Conservation (phyloP, 352 stramenopile species). For the Thalassiosira livingstoniorum region DNA sequence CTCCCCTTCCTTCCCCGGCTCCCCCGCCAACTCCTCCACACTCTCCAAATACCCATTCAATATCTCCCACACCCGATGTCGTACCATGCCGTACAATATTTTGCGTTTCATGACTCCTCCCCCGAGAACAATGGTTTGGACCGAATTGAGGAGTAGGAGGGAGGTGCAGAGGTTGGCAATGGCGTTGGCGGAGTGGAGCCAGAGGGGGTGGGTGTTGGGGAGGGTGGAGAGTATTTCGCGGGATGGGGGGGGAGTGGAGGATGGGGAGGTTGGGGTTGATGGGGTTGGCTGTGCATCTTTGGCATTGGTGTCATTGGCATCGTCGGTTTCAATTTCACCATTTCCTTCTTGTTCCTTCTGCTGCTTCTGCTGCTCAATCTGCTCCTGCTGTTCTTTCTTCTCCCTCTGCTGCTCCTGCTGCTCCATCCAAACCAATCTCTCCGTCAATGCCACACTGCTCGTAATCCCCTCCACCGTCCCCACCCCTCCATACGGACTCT, state of each 20-base stretch:
- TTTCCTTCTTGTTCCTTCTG: slow-evolving; percentile 1
- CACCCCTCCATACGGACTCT: slow-evolving; percentile 90
- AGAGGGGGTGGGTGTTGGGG: slow-evolving; percentile 89
- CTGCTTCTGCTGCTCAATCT: too few relatives aligned
- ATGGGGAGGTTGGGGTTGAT: slow-evolving; percentile 5
- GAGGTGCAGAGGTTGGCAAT: slow-evolving; percentile 94
- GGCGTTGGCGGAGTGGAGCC: slow-evolving; percentile 94
- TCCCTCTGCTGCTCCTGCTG: not conserved
- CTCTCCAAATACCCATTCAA: slow-evolving; percentile 88
- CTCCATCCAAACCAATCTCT: slow-evolving; percentile 84
- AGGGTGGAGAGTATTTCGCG: slow-evolving; percentile 80
- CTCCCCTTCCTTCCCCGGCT: not conserved
- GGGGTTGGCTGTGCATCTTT: not conserved
- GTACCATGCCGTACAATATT: slow-evolving; percentile 87
- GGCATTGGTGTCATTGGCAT: slow-evolving; percentile 21
- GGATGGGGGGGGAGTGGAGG: slow-evolving; percentile 19
- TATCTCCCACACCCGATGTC: slow-evolving; percentile 61
- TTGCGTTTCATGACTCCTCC: slow-evolving; percentile 93
- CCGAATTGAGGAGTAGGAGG: slow-evolving; percentile 91
- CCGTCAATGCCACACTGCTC: slow-evolving; percentile 90
- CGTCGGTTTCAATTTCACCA: slow-evolving; percentile 15
- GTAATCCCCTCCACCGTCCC: slow-evolving; percentile 93
- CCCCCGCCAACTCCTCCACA: slow-evolving; percentile 33
- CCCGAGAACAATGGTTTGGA: slow-evolving; percentile 95
- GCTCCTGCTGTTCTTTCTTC: not conserved